Evolutionary conservation across 1,139 yeast genomes (phyloP), one percentile per base, ranked within the genome.

Genomic region (Pichia sp.): DNA sequence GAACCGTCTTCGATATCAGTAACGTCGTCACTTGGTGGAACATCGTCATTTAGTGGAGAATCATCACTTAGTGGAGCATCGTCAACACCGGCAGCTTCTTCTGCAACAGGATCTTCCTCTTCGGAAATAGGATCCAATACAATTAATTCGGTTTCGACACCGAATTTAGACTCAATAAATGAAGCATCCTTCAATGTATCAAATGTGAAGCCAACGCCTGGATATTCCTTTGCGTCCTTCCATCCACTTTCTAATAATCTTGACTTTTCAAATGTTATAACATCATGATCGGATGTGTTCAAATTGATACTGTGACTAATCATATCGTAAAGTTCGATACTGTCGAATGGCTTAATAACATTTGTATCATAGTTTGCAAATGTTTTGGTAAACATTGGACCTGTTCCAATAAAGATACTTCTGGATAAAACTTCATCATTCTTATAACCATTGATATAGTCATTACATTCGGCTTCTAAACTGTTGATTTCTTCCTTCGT

Each of bases 361-460:
- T 62, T 61, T 11, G 61, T 56, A 18, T 50, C 89, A 60, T 76
- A 86, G 17, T 15, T 32, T 7, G n/a, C 20, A 15, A 10, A 17
- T 7, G 7, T 7, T 5, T 28, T 28, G 14, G 31, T 28, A 28
- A 28, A 28, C 10, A 32, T n/a, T 1, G 97, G 97, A 0, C 98
- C 98, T 8, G 75, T 66, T 0, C 85, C 96, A 38, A 88, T 60
- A 62, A 91, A 91, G 14, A 87, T 59, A 0, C 96, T 91, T 47
- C 96, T 71, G 96, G 90, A 89, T 49, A 88, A 69, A 7, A 84
- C 73, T 54, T 84, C 90, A 0, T 83, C 75, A 59, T 84, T 85
- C 60, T 85, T 81, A 61, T 87, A 90, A 0, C 97, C 97, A 63
- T 88, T 96, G 5, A 33, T 41, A 14, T 57, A 55, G 57, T 73